phyloP scores from a whole-genome alignment of 192 early-diverging fungal genomes.

The Coemansia sp. region DNA sequence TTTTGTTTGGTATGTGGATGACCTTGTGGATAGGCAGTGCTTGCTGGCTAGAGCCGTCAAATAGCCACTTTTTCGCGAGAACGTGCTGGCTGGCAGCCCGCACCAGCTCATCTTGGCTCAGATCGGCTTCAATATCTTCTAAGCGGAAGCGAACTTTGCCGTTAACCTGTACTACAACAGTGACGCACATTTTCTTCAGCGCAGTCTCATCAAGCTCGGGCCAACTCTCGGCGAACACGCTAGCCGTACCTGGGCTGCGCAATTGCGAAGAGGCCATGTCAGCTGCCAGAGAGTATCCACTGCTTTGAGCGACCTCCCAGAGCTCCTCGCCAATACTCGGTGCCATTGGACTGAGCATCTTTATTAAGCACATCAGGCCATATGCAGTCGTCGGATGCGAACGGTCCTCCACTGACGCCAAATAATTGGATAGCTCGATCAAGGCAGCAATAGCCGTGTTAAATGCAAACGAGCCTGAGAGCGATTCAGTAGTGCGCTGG shows the following conservation, averaged over 20 bases:
- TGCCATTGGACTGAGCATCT: slow-evolving; percentile 70
- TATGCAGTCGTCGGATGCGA: slow-evolving; percentile 53
- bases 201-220: slow-evolving; percentile 53
- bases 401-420: slow-evolving; percentile 19
- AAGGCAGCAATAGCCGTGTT: slow-evolving; percentile 81
- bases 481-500: slow-evolving; percentile 40
- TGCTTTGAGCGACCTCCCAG: slow-evolving; percentile 48
- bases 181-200: slow-evolving; percentile 49
- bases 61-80: slow-evolving; percentile 55
- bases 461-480: slow-evolving; percentile 56
- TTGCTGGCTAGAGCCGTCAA: slow-evolving; percentile 28
- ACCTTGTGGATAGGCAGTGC: slow-evolving; percentile 41
- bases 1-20: slow-evolving; percentile 62
- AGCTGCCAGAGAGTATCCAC: slow-evolving; percentile 18
- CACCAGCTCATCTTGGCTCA: slow-evolving; percentile 43
- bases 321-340: slow-evolving; percentile 72
- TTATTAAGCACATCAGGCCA: slow-evolving; percentile 55
- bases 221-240: slow-evolving; percentile 58
- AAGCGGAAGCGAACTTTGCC: slow-evolving; percentile 73
- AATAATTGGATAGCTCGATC: slow-evolving; percentile 71
- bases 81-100: slow-evolving; percentile 38
- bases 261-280: not conserved
- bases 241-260: not conserved
- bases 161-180: slow-evolving; percentile 59
- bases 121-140: slow-evolving; percentile 16